A percentile compares a stretch with the other conserved stretches of the same genome.
Evolutionary conservation across 257 asterid species (phyloP).

Genomic region (Capsicum pubescens): DNA sequence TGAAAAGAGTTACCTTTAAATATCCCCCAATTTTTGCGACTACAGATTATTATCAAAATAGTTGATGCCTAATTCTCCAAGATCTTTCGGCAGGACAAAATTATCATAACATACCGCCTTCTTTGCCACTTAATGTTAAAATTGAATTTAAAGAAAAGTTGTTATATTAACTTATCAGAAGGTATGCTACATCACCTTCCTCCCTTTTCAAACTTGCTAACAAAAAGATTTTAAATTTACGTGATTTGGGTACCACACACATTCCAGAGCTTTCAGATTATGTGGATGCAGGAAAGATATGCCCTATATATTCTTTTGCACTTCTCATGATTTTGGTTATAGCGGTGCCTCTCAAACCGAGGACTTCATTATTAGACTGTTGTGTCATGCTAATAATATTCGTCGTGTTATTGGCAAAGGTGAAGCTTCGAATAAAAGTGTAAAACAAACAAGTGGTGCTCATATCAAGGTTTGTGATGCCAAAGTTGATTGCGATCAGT

Average conservation of each 20-base stretch:
- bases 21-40: too few species aligned
- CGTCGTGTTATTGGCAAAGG: slow-evolving; percentile 96
- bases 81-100: too few species aligned
- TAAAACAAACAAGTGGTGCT: slow-evolving; percentile 90
- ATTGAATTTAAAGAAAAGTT: too few species aligned
- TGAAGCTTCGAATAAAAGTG: slow-evolving; percentile 71
- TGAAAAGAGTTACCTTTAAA: too few species aligned
- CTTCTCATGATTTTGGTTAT: slow-evolving; percentile 78
- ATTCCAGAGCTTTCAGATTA: slow-evolving; percentile 66
- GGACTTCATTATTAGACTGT: slow-evolving; percentile 67
- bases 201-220: too few species aligned
- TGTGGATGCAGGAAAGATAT: slow-evolving; percentile 67
- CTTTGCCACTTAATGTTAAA: too few species aligned
- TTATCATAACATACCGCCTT: too few species aligned
- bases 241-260: slow-evolving; percentile 58
- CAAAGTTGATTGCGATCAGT: slow-evolving; percentile 64
- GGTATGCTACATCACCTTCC: too few species aligned
- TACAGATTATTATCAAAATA: too few species aligned
- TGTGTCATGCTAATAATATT: slow-evolving; percentile 77
- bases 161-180: too few species aligned
- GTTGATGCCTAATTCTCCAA: too few species aligned
- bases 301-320: slow-evolving; percentile 80
- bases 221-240: too few species aligned
- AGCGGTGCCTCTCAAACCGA: slow-evolving; percentile 59
- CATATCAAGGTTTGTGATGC: slow-evolving; percentile 84